phyloP scores from a whole-genome alignment of 768 basidiomycete species.

The Suillus tomentosus region DNA sequence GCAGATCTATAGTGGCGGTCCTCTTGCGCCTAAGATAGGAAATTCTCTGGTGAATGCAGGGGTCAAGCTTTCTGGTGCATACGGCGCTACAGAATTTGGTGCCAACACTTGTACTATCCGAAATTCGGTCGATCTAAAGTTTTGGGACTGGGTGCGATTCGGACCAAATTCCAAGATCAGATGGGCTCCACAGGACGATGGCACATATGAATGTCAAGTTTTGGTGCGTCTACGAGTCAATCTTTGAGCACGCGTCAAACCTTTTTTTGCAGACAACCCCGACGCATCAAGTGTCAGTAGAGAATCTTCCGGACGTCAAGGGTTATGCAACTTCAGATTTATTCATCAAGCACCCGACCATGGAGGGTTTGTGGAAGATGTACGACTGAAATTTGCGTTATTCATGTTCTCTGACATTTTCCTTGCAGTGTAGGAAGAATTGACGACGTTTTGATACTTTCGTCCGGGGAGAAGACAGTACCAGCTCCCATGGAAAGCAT shows the following conservation, averaged over 20 bases:
- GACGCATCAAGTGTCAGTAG: too few species aligned
- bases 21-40: too few species aligned
- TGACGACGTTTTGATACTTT: conserved; percentile 36
- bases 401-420: background rate
- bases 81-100: conserved; percentile 38
- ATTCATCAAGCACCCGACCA: too few species aligned
- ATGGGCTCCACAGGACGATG: conserved; percentile 36
- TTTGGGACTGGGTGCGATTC: conserved; percentile 41
- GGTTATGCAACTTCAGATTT: too few species aligned
- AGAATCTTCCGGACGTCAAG: too few species aligned
- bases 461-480: conserved; percentile 25
- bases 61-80: conserved; percentile 19
- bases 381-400: conserved; percentile 8
- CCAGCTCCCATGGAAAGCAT: conserved; percentile 30
- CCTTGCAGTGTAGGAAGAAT: conserved; percentile 31
- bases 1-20: too few species aligned
- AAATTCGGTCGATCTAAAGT: conserved; percentile 15
- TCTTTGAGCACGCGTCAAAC: too few species aligned
- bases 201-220: conserved; percentile 7
- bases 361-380: conserved; percentile 34
- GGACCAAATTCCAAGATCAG: conserved; percentile 22
- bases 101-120: background rate
- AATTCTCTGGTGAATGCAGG: too few species aligned
- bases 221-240: too few species aligned
- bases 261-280: too few species aligned